A percentile compares a stretch with the other conserved stretches of the same genome.
Conservation (phyloP, 805 yeast species). For the Isabelozyma heimii region DNA sequence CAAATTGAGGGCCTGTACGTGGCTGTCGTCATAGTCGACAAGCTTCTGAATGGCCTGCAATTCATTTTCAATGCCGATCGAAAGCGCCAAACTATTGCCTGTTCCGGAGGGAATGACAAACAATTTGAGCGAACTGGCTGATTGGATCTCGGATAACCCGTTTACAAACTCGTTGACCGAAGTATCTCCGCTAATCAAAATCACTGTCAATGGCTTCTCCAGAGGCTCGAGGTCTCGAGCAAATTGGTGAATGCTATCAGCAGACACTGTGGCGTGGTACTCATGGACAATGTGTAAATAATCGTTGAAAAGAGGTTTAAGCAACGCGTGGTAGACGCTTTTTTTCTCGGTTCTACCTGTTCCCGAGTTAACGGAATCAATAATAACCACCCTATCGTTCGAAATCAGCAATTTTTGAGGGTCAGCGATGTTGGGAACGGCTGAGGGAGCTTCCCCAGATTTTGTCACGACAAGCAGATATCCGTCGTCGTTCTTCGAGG, state of each 20-base stretch:
- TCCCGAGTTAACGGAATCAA: constrained; percentile 55
- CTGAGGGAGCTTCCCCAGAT: neutral
- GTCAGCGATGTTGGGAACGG: neutral
- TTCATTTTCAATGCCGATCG: constrained; percentile 42
- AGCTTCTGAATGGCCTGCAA: constrained; percentile 14
- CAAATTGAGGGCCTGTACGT: constrained; percentile 36
- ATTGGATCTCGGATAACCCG: constrained; percentile 17
- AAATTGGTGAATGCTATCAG: constrained; percentile 37
- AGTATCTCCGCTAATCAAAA: constrained; percentile 84
- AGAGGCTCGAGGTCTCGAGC: constrained; percentile 27
- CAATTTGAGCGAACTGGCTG: constrained; percentile 15
- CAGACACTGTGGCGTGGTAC: constrained; percentile 43
- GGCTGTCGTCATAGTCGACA: constrained; percentile 9
- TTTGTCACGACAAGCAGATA: neutral
- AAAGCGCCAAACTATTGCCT: constrained; percentile 76
- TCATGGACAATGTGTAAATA: constrained; percentile 31
- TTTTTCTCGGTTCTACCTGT: constrained; percentile 28
- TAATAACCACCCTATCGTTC: constrained; percentile 19
- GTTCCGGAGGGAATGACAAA: constrained; percentile 73
- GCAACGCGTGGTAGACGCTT: constrained; percentile 39
- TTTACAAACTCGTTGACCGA: constrained; percentile 77
- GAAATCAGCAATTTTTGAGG: neutral
- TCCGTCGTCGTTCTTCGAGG: neutral
- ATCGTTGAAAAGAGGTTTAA: constrained; percentile 47
- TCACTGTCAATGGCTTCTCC: constrained; percentile 35